Evolutionary conservation across 805 yeast genomes (phyloP).

Genomic region (Hanseniaspora meyeri): DNA sequence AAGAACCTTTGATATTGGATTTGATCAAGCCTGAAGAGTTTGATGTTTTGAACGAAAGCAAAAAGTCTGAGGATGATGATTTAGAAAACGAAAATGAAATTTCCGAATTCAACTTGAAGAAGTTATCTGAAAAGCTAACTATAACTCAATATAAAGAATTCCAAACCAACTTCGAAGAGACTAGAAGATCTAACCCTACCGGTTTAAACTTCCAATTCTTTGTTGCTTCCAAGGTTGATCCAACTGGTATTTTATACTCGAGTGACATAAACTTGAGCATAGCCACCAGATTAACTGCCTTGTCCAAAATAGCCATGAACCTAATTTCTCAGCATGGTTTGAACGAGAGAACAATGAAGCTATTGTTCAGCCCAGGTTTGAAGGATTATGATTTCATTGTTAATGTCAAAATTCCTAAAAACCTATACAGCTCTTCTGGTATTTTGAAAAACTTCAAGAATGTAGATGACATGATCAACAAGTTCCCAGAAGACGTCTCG

Average conservation of each 20-base stretch:
- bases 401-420: conserved; percentile 36
- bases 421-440: conserved; percentile 42
- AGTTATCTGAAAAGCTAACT: conserved; percentile 49
- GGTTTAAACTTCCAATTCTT: conserved; percentile 69
- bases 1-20: conserved; percentile 71
- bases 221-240: conserved; percentile 71
- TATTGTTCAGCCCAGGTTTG: conserved; percentile 68
- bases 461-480: conserved; percentile 28
- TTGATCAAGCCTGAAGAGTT: conserved; percentile 38
- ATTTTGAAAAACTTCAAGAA: conserved; percentile 49
- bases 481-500: conserved; percentile 28
- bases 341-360: conserved; percentile 33
- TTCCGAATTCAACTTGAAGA: conserved; percentile 29
- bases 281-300: conserved; percentile 76
- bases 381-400: conserved; percentile 76
- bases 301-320: conserved; percentile 62
- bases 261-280: conserved; percentile 54
- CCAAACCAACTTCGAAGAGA: conserved; percentile 49
- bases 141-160: conserved; percentile 50
- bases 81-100: conserved; percentile 25
- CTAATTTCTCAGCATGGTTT: conserved; percentile 39
- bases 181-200: conserved; percentile 70
- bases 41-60: conserved; percentile 6
- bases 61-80: conserved; percentile 25
- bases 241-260: conserved; percentile 80